Evolutionary conservation across 306 rosid species (phyloP), one percentile per base, ranked within the genome.

Genomic region (Fagus sylvatica): DNA sequence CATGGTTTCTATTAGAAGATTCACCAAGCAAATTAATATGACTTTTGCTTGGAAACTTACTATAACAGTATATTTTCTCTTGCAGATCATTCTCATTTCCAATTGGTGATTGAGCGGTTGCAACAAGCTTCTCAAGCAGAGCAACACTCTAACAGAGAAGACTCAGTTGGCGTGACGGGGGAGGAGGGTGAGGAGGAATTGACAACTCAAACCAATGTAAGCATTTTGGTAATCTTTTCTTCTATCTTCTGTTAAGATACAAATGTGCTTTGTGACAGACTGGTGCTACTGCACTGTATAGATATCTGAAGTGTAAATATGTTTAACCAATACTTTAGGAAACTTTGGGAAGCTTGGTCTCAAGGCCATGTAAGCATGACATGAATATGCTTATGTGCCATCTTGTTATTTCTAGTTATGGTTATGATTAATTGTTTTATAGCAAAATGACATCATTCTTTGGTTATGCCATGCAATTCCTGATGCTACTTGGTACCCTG

Each of bases 81-180:
- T 73, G 85, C 75, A 95, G 99, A 90, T 79, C 79, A 80, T 72
- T 77, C 90, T 61, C 92, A 84, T 62, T 91, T 83, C 72, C 70
- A 87, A 57, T 57, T 73, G 69, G 78, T 87, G 76, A 85, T 93
- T 64, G 92, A 88, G 79, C 87, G 66, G 71, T 87, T 89, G 85
- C 83, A 85, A 79, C 84, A 84, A 89, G 86, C 67, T 69, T 85
- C 96, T 53, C 86, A 85, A 83, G 85, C 69, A 81, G 89, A 94
- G 79, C 78, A 78, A 46, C 89, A 90, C 68, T 54, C 79, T 7
- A 30, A 53, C 69, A 77, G 15, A 77, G 89, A 90, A 33, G 89
- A 83, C 49, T 64, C 85, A 53, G 88, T 53, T 89, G 84, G 70
- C 42, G 43, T 69, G 77, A 68, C 74, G 0, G 85, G 60, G 42